phyloP scores from a whole-genome alignment of 2,329 filamentous ascomycete species.

The Sporothrix brunneoviolacea region DNA sequence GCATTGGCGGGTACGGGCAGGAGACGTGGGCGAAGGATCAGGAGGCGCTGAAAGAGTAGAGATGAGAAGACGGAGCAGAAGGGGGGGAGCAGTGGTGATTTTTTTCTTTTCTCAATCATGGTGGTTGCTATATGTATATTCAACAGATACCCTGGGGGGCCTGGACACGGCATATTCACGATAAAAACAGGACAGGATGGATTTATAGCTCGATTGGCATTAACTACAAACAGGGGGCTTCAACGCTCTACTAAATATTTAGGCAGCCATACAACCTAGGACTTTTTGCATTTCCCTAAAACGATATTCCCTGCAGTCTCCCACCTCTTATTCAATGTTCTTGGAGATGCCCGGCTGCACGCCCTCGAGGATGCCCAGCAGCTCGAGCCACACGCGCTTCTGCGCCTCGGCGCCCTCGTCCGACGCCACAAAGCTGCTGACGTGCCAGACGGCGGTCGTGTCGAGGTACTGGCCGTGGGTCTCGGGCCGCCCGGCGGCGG shows the following conservation, averaged over 20 bases:
- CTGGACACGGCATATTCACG: neutral
- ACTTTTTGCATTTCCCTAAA: neutral
- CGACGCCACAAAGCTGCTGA: conserved; percentile 29
- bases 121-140: conserved; percentile 1
- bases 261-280: too few species aligned
- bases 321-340: conserved; percentile 18
- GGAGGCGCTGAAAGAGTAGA: neutral
- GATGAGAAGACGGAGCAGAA: neutral
- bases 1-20: conserved; percentile 52
- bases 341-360: conserved; percentile 34
- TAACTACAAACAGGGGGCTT: neutral
- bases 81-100: neutral
- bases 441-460: conserved; percentile 25
- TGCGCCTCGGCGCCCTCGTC: conserved; percentile 31
- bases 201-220: neutral
- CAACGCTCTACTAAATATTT: neutral
- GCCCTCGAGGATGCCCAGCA: conserved; percentile 35
- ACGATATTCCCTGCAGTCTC: neutral
- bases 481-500: conserved; percentile 29
- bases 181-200: neutral
- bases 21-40: conserved; percentile 29
- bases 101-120: neutral
- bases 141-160: conserved; percentile 15
- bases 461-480: conserved; percentile 37
- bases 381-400: conserved; percentile 35